Evolutionary conservation across 148 eudicot genomes (phyloP), one percentile per base, ranked within the genome.

Genomic region (Cornus controversa): DNA sequence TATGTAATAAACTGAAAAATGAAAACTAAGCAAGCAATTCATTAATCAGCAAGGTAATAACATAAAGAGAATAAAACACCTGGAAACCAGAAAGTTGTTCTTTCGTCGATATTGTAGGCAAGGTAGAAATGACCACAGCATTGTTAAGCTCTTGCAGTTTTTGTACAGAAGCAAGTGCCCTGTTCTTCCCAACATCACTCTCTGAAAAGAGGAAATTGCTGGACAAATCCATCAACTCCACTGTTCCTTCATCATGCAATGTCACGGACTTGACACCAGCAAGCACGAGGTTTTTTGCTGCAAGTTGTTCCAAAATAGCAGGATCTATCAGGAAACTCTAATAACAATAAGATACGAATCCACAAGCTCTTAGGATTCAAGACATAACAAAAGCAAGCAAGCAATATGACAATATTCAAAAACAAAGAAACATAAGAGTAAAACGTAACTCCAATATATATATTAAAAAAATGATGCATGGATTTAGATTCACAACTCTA

Each of bases 201-300:
- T 89, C 91, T 10, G 90, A 81, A 76, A 91, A 86, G 72, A 86
- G 72, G 82, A 91, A 91, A 78, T 91, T 91, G 89, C 92, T 83
- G 29, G 94, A 91, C 78, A 89, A 74, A 80, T 91, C 94, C 94
- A 92, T 89, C 69, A 87, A 72, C 80, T 91, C 92, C 26, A 91
- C 94, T 11, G 16, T 31, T 62, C 90, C 90, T 81, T 89, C 92
- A 74, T 91, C 94, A 74, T 91, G 91, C 87, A 91, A 71, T 23
- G 89, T 87, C 73, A 91, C 92, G 23, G 94, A 89, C 80, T 91
- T 89, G 72, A 91, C 94, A 24, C 94, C 94, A 81, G 94, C 92
- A 50, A 90, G 91, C 70, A 90, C 78, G 62, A 91, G 92, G 75
- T 89, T 91, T 85, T 91, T 90, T 37, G 92, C 92, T 91, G 90